Evolutionary conservation across 164 flowering plant species (phyloP), one percentile per base, ranked within the genome.

Genomic region (Berberis vulgaris): DNA sequence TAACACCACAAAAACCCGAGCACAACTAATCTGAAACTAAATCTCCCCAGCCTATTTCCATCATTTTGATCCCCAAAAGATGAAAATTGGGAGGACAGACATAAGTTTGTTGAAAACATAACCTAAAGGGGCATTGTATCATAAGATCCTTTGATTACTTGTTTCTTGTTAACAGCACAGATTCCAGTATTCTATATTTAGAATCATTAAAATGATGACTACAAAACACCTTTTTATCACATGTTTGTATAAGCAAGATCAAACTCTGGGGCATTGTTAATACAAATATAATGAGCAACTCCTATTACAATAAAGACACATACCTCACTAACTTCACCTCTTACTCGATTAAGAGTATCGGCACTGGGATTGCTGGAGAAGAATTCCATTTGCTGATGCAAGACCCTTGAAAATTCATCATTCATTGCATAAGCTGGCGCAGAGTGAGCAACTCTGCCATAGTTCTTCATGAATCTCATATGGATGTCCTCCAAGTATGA

Each of bases 341-440:
- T 77, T 2, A 94, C 87, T 67, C 95, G 97, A 63, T 78, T 87
- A 64, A 94, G 86, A 66, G 96, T 84, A 74, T 94, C 98, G 2
- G 84, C 89, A 76, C 87, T 87, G 9, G 97, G 88, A 75, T 85
- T 91, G 70, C 96, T 88, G 41, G 97, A 94, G 77, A 83, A 94
- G 66, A 81, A 88, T 68, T 94, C 98, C 98, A 94, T 94, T 67
- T 91, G 97, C 73, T 94, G 98, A 79, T 94, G 98, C 77, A 94
- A 76, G 43, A 94, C 97, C 74, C 98, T 81, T 42, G 97, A 94
- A 64, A 94, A 94, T 58, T 94, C 98, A 78, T 94, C 98, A 74
- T 94, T 94, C 97, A 94, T 88, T 57, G 97, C 91, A 78, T 94
- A 94, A 46, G 98, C 96, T 69, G 88, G 96, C 6, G 98, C 89